Conservation (phyloP, 1,139 yeast genomes). For the Nadsonia commutata region DNA sequence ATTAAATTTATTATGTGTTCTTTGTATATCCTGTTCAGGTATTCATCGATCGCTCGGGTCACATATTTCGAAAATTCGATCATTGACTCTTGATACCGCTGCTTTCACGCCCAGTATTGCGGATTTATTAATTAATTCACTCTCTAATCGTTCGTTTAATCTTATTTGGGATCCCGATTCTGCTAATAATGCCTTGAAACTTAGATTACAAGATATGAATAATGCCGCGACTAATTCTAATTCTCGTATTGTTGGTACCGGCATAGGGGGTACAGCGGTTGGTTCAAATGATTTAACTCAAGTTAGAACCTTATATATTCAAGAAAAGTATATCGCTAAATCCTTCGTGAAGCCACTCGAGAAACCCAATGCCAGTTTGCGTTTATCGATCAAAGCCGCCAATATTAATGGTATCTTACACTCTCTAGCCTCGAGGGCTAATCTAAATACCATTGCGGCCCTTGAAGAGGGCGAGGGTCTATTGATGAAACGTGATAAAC, state of each 20-base stretch:
- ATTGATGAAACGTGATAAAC: neutral
- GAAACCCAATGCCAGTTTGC: slow-evolving; percentile 23
- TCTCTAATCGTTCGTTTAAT: slow-evolving; percentile 55
- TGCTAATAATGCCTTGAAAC: slow-evolving; percentile 29
- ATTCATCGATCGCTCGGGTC: slow-evolving; percentile 65
- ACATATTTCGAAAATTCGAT: slow-evolving; percentile 60
- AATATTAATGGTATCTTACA: slow-evolving; percentile 20
- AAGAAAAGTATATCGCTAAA: slow-evolving; percentile 29
- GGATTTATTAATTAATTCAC: slow-evolving; percentile 34
- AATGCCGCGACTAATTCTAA: neutral
- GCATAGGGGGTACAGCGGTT: slow-evolving; percentile 28
- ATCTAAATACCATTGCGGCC: slow-evolving; percentile 18
- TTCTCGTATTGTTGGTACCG: slow-evolving; percentile 7
- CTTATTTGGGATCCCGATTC: slow-evolving; percentile 38
- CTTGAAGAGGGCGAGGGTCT: slow-evolving; percentile 10
- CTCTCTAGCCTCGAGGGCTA: slow-evolving; percentile 29
- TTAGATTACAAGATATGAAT: neutral
- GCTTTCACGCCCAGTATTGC: slow-evolving; percentile 53
- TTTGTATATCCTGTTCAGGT: slow-evolving; percentile 74
- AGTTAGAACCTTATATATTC: slow-evolving; percentile 24
- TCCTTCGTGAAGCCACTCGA: slow-evolving; percentile 21
- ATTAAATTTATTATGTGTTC: slow-evolving; percentile 51
- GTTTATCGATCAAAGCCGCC: slow-evolving; percentile 22
- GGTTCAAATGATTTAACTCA: neutral
- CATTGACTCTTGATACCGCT: slow-evolving; percentile 58